Conservation (phyloP, 306 rosid genomes). For the Cucumis sativus region Cucumber_9930_V3 NC_026661.2:19598001-19598500, state of each 20-base stretch:
- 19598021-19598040: not conserved
- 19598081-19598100: not conserved
- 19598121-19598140: not conserved
- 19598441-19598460: not conserved
- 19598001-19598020: not conserved
- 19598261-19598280: not conserved
- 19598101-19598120: not conserved
- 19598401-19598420: not conserved
- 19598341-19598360: not conserved
- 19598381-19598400: not conserved
- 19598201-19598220: not conserved
- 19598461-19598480: not conserved
- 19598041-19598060: not conserved
- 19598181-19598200: not conserved
- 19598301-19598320: not conserved
- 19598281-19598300: not conserved
- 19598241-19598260: not conserved
- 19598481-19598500: not conserved
- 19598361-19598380: not conserved
- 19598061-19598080: not conserved
- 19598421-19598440: not conserved
- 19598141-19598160: not conserved
- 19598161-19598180: not conserved
- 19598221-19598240: not conserved
- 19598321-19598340: not conserved